Evolutionary conservation across 257 asterid genomes (phyloP).

Genomic region (Petrea volubilis): DNA sequence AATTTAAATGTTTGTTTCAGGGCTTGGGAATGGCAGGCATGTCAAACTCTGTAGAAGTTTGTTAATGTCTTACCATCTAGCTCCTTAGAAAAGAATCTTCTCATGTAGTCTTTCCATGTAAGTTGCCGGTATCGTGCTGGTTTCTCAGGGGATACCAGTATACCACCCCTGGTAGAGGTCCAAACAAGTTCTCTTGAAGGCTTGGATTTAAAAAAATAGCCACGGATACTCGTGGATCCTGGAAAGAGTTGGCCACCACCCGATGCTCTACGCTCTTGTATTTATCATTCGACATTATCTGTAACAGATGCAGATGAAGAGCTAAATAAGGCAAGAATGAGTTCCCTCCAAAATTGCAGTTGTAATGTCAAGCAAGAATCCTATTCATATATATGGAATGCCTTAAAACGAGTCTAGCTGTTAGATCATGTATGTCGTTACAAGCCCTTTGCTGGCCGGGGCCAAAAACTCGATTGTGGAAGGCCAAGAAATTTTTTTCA

Average conservation of each 20-base stretch:
- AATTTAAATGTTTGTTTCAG: constrained; percentile 9
- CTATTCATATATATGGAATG: too few relatives aligned
- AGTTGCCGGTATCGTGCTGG: constrained; percentile 39
- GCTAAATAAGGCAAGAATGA: not conserved
- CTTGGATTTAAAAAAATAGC: constrained; percentile 46
- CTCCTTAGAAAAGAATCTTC: constrained; percentile 47
- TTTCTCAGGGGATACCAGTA: constrained; percentile 30
- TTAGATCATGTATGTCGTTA: too few relatives aligned
- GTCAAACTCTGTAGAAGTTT: constrained; percentile 35
- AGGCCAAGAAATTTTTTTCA: too few relatives aligned
- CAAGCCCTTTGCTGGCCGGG: too few relatives aligned
- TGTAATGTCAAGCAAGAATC: too few relatives aligned
- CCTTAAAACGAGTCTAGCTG: too few relatives aligned
- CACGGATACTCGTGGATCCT: constrained; percentile 39
- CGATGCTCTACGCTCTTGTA: constrained; percentile 49
- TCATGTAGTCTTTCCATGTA: constrained; percentile 29
- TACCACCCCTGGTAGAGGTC: constrained; percentile 38
- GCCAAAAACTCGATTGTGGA: too few relatives aligned
- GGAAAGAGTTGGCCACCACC: constrained; percentile 39
- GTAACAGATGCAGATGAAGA: not conserved
- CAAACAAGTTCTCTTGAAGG: constrained; percentile 31
- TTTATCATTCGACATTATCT: constrained; percentile 51
- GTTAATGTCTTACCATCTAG: constrained; percentile 48
- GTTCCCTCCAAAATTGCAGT: too few relatives aligned
- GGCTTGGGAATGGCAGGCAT: not conserved